Conservation (phyloP, 768 basidiomycete species). For the Ephemerocybe angulata region DNA sequence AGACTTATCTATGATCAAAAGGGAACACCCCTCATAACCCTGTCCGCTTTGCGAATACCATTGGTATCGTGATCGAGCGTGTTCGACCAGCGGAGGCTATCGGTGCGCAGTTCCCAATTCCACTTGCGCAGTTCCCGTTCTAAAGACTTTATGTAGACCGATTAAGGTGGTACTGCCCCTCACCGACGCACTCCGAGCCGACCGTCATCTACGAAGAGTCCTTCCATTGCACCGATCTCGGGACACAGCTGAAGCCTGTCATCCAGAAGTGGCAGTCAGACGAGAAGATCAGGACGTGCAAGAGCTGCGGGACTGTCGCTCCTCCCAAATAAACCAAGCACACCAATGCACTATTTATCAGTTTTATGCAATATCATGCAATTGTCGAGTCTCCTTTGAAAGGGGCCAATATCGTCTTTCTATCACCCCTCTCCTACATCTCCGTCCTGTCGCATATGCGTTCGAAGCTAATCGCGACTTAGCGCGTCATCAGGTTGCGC, state of each 20-base stretch:
- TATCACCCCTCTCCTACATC: no score
- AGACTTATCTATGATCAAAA: conserved; percentile 24
- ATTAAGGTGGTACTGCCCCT: conserved; percentile 88
- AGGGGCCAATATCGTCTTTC: no score
- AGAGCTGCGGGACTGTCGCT: conserved; percentile 55
- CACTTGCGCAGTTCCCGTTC: neutral
- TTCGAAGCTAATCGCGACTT: no score
- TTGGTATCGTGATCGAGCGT: conserved; percentile 89
- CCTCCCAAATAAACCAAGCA: conserved; percentile 33
- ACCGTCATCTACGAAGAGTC: conserved; percentile 56
- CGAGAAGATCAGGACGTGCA: conserved; percentile 64
- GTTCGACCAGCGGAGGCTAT: conserved; percentile 69
- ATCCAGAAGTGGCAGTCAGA: conserved; percentile 81
- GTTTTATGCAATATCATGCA: no score
- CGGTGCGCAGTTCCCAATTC: conserved; percentile 41
- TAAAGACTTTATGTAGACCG: conserved; percentile 53
- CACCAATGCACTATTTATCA: no score
- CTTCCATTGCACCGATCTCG: conserved; percentile 88
- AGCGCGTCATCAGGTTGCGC: no score
- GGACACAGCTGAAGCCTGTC: conserved; percentile 88
- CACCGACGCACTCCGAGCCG: conserved; percentile 45
- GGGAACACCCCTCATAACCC: conserved; percentile 97
- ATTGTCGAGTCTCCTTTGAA: no score
- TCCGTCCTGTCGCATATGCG: no score
- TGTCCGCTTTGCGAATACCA: conserved; percentile 83